Evolutionary conservation across 1,284 basidiomycete genomes (phyloP), one percentile per base, ranked within the genome.

Genomic region (Tranzscheliella williamsii): DNA sequence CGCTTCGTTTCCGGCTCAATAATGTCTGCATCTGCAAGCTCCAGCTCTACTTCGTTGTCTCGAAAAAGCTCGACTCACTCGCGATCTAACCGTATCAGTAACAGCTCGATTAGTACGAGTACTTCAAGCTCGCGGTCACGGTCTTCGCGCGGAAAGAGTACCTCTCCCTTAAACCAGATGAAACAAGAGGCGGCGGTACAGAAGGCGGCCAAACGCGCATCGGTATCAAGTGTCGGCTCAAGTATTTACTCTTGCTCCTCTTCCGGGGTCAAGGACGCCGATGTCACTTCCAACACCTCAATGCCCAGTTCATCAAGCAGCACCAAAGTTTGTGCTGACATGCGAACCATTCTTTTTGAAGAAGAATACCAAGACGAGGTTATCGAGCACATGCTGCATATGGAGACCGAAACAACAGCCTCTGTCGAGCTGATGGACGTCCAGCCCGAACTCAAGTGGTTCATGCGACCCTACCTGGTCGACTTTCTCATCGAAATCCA

Each of bases 401-500:
- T 96, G 90, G 94, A 98, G 88, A 84, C 83, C 48, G 85, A 81
- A 73, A 97, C 93, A 30, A 87, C 91, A 83, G 88, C 89, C 20
- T 91, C 87, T 11, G 85, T 88, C 38, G 85, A 92, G 63, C 89
- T 92, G 41, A 99, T 99, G 90, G 94, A 97, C 78, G 90, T 93
- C 79, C 95, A 99, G 78, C 94, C 95, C 20, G 94, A 97, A 80
- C 90, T 97, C 70, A 84, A 78, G 45, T 81, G 80, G 80, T 80
- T 78, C 80, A 98, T 98, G 95, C 90, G 95, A n/a, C 91, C 92
- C 21, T 95, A 90, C 82, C 86, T 99, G 33, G 91, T 98, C 75
- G 95, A 99, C 79, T 99, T 98, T 79, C 85, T 99, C 71, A 89
- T 99, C 78, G 95, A 98, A 80, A 90, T 98, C 66, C 95, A 99